phyloP scores from a whole-genome alignment of 2,329 filamentous ascomycete genomes.

The Penicillium rolfsii region DNA sequence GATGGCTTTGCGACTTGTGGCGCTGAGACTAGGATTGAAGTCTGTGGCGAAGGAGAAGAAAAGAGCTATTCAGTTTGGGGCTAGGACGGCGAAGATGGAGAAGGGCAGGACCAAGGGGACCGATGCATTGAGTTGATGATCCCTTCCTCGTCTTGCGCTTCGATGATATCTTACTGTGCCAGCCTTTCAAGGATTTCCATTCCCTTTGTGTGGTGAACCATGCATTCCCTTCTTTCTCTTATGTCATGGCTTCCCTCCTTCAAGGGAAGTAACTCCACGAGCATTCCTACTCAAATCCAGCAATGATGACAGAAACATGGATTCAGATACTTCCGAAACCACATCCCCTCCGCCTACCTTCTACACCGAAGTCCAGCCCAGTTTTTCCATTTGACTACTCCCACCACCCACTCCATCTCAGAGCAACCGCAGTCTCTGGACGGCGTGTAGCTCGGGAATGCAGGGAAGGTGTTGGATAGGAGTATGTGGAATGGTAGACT shows the following conservation, averaged over 20 bases:
- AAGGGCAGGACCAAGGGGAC: slow-evolving; percentile 68
- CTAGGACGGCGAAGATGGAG: slow-evolving; percentile 82
- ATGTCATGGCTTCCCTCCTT: background rate
- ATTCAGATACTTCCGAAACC: slow-evolving; percentile 50
- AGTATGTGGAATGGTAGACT: background rate
- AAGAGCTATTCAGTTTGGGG: slow-evolving; percentile 83
- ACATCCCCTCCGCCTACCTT: slow-evolving; percentile 7
- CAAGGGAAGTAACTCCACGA: background rate
- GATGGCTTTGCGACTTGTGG: slow-evolving; percentile 75
- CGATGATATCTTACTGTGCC: background rate
- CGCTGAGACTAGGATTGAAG: slow-evolving; percentile 71
- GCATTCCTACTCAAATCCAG: slow-evolving; percentile 23
- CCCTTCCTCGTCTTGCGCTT: background rate
- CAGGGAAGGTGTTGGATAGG: background rate
- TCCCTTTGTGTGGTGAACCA: background rate
- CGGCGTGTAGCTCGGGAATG: slow-evolving; percentile 24
- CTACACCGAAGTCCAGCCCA: background rate
- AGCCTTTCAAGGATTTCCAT: background rate
- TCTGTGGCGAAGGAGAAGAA: slow-evolving; percentile 85
- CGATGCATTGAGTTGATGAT: slow-evolving; percentile 48
- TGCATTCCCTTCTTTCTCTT: background rate
- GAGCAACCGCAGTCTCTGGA: slow-evolving; percentile 29
- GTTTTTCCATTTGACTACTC: background rate
- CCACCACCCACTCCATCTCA: slow-evolving; percentile 9
- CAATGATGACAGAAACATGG: slow-evolving; percentile 45